A percentile compares a stretch with the other conserved stretches of the same genome.
phyloP scores from a whole-genome alignment of 1,284 basidiomycete genomes.

The Marasmius sp. region DNA sequence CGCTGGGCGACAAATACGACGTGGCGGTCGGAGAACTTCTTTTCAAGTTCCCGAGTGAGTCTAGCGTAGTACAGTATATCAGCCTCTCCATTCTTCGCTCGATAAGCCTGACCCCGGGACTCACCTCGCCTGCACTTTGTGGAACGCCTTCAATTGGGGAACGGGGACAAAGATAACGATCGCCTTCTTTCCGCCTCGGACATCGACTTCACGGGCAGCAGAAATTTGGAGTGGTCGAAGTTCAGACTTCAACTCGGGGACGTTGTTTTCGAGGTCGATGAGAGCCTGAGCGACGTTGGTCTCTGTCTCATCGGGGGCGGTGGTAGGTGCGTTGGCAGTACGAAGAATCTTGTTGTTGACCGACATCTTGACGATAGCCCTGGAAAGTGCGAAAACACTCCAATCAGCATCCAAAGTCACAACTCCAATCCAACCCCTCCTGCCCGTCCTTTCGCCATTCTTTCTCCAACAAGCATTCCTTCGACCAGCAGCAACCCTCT shows the following conservation, averaged over 20 bases:
- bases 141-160: slow-evolving; percentile 98
- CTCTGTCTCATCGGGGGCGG: slow-evolving; percentile 91
- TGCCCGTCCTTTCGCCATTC: slow-evolving; percentile 36
- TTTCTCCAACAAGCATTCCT: slow-evolving; percentile 15
- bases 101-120: slow-evolving; percentile 27
- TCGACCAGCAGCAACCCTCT: slow-evolving; percentile 2
- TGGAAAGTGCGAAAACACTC: slow-evolving; percentile 24
- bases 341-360: slow-evolving; percentile 88
- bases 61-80: slow-evolving; percentile 39
- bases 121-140: slow-evolving; percentile 96
- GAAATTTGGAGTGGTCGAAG: slow-evolving; percentile 96
- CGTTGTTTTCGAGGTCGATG: slow-evolving; percentile 97
- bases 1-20: slow-evolving; percentile 99
- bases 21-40: slow-evolving; percentile 99
- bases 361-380: slow-evolving; percentile 62
- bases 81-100: background rate
- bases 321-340: slow-evolving; percentile 92
- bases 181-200: slow-evolving; percentile 99
- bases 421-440: slow-evolving; percentile 37
- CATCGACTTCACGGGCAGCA: slow-evolving; percentile 97
- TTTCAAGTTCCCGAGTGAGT: slow-evolving; percentile 98
- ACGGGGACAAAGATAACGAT: slow-evolving; percentile 99
- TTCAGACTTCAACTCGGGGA: slow-evolving; percentile 97
- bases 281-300: slow-evolving; percentile 93
- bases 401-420: slow-evolving; percentile 36